Evolutionary conservation across 495 filamentous ascomycete species (phyloP).

Genomic region (Xylaria scruposa): DNA sequence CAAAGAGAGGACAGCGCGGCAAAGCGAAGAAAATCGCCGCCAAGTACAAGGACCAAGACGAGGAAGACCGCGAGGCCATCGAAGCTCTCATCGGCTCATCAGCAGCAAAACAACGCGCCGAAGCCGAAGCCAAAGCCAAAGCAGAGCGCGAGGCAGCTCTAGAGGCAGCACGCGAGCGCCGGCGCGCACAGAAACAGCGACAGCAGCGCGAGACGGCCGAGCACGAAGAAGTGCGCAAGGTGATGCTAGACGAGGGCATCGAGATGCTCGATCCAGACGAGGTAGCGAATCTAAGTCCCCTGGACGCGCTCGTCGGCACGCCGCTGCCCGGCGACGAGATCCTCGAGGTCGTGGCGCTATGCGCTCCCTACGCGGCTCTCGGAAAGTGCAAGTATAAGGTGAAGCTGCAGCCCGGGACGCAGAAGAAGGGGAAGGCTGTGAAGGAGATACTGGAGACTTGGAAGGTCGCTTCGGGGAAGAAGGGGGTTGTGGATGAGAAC

Average conservation of each 20-base stretch:
- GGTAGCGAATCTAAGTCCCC: conserved; percentile 64
- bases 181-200: conserved; percentile 78
- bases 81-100: conserved; percentile 81
- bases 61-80: conserved; percentile 85
- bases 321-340: conserved; percentile 85
- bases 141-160: conserved; percentile 63
- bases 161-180: conserved; percentile 70
- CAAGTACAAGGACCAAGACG: conserved; percentile 95
- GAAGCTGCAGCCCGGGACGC: conserved; percentile 87
- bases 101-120: conserved; percentile 58
- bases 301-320: conserved; percentile 78
- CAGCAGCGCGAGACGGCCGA: conserved; percentile 64
- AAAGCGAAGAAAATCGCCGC: conserved; percentile 87
- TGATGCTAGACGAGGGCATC: conserved; percentile 58
- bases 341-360: conserved; percentile 86
- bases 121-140: conserved; percentile 60
- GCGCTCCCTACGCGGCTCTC: conserved; percentile 87
- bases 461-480: conserved; percentile 65
- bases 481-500: conserved; percentile 64
- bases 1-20: conserved; percentile 77
- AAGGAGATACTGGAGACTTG: conserved; percentile 84
- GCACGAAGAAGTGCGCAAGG: conserved; percentile 69
- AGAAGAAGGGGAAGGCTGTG: conserved; percentile 95
- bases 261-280: conserved; percentile 57
- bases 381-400: conserved; percentile 82